Conservation (phyloP, 2,329 filamentous ascomycete species). For the Rhynchosporium agropyri region DNA sequence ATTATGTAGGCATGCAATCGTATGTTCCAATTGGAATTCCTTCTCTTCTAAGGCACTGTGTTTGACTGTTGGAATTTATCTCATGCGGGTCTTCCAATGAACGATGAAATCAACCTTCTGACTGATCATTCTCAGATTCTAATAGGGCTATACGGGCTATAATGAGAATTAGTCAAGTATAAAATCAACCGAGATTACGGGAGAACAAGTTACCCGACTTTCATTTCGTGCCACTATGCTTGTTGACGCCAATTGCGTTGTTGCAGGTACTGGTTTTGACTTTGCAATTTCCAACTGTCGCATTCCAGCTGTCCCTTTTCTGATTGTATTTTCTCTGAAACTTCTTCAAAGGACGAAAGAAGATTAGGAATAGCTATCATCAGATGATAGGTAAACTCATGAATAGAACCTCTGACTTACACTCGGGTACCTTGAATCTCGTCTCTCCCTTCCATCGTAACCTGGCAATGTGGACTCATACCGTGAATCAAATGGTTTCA, state of each 20-base stretch:
- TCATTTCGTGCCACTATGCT: conserved; percentile 3
- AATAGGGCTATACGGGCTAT: background rate
- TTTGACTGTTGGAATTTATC: conserved; percentile 8
- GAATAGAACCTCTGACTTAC: conserved; percentile 8
- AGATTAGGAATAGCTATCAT: conserved; percentile 7
- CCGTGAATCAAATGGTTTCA: too few relatives aligned
- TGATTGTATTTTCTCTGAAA: conserved; percentile 5
- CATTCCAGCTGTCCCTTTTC: conserved; percentile 4
- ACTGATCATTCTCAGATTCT: conserved; percentile 12
- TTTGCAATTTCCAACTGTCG: conserved; percentile 2
- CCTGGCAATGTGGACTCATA: too few relatives aligned
- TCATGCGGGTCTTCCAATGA: conserved; percentile 9
- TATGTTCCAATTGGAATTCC: conserved; percentile 6
- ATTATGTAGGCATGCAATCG: background rate
- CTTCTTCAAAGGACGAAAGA: background rate
- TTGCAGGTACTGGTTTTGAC: background rate
- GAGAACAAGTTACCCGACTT: conserved; percentile 5
- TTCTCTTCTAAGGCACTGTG: conserved; percentile 11
- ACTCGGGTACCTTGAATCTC: background rate
- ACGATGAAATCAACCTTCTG: conserved; percentile 5
- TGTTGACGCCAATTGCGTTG: background rate
- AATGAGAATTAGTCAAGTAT: conserved; percentile 5
- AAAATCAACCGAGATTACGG: background rate
- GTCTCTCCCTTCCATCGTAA: too few relatives aligned
- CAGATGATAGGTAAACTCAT: conserved; percentile 8